phyloP scores from a whole-genome alignment of 768 basidiomycete species.

The Fistulinella prunicolor region DNA sequence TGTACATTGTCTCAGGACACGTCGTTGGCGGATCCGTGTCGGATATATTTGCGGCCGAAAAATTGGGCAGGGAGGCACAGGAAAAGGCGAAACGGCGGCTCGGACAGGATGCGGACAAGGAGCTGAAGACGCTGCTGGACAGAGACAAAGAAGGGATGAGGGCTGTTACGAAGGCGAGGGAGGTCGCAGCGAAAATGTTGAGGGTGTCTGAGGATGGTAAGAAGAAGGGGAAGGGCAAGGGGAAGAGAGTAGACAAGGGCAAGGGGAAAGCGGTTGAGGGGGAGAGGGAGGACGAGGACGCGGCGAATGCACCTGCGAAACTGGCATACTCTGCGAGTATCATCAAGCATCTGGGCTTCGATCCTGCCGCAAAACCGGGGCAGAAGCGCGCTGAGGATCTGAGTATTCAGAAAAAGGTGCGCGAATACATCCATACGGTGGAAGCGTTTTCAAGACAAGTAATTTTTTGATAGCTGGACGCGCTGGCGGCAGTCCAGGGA shows the following conservation, averaged over 20 bases:
- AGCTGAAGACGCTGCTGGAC: constrained; percentile 57
- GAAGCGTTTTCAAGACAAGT: background rate
- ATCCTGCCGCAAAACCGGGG: constrained; percentile 62
- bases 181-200: constrained; percentile 36
- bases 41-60: constrained; percentile 58
- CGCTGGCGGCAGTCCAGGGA: constrained; percentile 49
- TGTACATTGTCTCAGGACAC: constrained; percentile 82
- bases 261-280: constrained; percentile 9
- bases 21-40: constrained; percentile 51
- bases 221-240: constrained; percentile 16
- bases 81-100: constrained; percentile 67
- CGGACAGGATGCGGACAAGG: constrained; percentile 57
- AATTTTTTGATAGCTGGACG: constrained; percentile 45
- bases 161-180: constrained; percentile 58
- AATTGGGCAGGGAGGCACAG: constrained; percentile 76
- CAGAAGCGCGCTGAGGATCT: constrained; percentile 39
- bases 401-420: constrained; percentile 58
- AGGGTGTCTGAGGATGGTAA: constrained; percentile 18
- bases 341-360: constrained; percentile 75
- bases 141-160: constrained; percentile 68
- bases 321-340: constrained; percentile 61
- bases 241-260: constrained; percentile 16
- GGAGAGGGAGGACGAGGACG: constrained; percentile 14
- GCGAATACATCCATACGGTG: background rate
- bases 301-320: constrained; percentile 29